Percentiles rank a stretch among this genome's conserved stretches.
Conservation (phyloP, 345 rosid species). For the Reutealis trisperma region DNA sequence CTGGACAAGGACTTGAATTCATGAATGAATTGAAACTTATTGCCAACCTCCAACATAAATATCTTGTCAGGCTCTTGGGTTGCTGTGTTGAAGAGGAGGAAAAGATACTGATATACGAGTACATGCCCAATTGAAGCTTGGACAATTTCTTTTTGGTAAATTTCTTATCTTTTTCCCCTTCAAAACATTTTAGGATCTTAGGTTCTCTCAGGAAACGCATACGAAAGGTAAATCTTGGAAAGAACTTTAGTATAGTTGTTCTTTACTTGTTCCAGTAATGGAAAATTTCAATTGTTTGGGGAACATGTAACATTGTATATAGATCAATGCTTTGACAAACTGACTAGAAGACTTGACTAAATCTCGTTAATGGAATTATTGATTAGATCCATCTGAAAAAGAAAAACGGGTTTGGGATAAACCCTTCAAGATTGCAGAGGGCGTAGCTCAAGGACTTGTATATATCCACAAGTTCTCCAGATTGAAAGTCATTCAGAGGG, state of each 20-base stretch:
- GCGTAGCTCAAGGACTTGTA: slow-evolving; percentile 20
- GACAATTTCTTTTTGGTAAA: slow-evolving; percentile 27
- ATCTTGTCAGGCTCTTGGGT: slow-evolving; percentile 29
- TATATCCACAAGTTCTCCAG: slow-evolving; percentile 21
- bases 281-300: too few relatives aligned
- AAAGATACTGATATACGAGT: slow-evolving; percentile 26
- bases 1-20: slow-evolving; percentile 21
- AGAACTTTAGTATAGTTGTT: too few relatives aligned
- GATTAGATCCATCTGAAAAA: slow-evolving; percentile 8
- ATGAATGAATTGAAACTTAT: slow-evolving; percentile 22
- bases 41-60: slow-evolving; percentile 29
- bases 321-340: not conserved
- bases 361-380: not conserved
- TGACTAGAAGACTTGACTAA: not conserved
- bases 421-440: slow-evolving; percentile 10
- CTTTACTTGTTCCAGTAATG: too few relatives aligned
- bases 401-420: slow-evolving; percentile 3
- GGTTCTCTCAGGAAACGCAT: not conserved
- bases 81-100: slow-evolving; percentile 19
- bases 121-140: slow-evolving; percentile 26
- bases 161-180: not conserved
- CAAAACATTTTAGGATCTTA: not conserved
- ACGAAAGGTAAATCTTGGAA: too few relatives aligned
- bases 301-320: too few relatives aligned
- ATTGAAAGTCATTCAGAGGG: slow-evolving; percentile 20